Conservation (phyloP, 768 basidiomycete genomes). For the Crepidotus variabilis region DNA sequence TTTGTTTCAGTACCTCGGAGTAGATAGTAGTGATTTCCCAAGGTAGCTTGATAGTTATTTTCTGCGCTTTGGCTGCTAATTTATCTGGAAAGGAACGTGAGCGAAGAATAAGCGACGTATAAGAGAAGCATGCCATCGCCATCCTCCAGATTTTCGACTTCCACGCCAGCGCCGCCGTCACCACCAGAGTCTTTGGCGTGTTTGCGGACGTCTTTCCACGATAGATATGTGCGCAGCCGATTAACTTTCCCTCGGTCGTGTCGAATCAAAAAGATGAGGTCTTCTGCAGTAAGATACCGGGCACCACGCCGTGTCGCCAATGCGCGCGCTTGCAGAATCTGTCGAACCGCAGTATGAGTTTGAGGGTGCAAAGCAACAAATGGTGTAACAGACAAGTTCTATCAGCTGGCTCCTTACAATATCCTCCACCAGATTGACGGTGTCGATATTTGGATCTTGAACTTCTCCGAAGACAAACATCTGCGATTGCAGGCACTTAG, state of each 20-base stretch:
- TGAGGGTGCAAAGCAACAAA: background rate
- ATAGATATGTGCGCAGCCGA: constrained; percentile 86
- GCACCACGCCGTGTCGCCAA: constrained; percentile 81
- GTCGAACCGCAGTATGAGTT: constrained; percentile 5
- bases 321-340: constrained; percentile 89
- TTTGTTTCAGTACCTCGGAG: constrained; percentile 75
- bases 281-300: constrained; percentile 85
- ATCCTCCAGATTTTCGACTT: constrained; percentile 82
- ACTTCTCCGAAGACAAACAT: constrained; percentile 98
- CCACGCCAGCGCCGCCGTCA: constrained; percentile 74
- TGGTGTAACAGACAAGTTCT: constrained; percentile 60
- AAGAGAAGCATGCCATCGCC: constrained; percentile 58
- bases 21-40: constrained; percentile 95
- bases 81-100: too few species aligned
- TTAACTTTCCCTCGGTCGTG: constrained; percentile 94
- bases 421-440: constrained; percentile 93
- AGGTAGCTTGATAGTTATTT: constrained; percentile 91
- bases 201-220: constrained; percentile 97
- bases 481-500: constrained; percentile 34
- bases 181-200: constrained; percentile 90
- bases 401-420: constrained; percentile 88
- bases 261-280: constrained; percentile 94
- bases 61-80: constrained; percentile 78
- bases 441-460: constrained; percentile 82
- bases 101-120: too few species aligned